Percentiles rank a stretch among this genome's conserved stretches.
Conservation (phyloP, 768 basidiomycete genomes). For the Mrakia gelida region DNA sequence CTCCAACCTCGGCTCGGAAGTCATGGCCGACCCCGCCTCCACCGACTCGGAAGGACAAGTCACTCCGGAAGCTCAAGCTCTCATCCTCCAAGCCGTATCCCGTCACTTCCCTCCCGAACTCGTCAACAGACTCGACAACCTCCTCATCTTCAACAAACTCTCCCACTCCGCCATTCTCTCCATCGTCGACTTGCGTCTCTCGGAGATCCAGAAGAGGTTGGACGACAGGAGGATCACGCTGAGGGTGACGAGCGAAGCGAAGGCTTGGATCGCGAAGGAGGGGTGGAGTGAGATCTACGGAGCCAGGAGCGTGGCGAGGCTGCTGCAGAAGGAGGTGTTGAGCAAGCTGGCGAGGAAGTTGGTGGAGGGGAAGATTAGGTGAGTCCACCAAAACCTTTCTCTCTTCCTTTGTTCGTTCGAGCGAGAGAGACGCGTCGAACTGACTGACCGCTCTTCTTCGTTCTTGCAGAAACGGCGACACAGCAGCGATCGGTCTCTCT, state of each 20-base stretch:
- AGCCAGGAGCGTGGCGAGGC: constrained; percentile 79
- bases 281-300: constrained; percentile 85
- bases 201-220: constrained; percentile 66
- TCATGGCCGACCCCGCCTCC: constrained; percentile 61
- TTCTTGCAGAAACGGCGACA: constrained; percentile 59
- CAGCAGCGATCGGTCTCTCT: constrained; percentile 55
- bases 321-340: constrained; percentile 73
- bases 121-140: constrained; percentile 52
- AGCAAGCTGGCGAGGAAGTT: constrained; percentile 78
- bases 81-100: constrained; percentile 69
- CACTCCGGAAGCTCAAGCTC: constrained; percentile 56
- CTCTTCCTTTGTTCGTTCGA: too few relatives aligned
- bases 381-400: constrained; percentile 15
- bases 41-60: constrained; percentile 62
- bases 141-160: constrained; percentile 87
- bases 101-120: constrained; percentile 87
- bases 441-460: constrained; percentile 32
- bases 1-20: constrained; percentile 67
- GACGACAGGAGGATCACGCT: constrained; percentile 62
- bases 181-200: constrained; percentile 70
- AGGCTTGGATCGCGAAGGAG: constrained; percentile 63
- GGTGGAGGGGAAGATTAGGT: constrained; percentile 73
- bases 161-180: constrained; percentile 66
- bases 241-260: constrained; percentile 61
- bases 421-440: too few relatives aligned